Evolutionary conservation across 495 filamentous ascomycete genomes (phyloP), one percentile per base, ranked within the genome.

Genomic region (Neurospora sp.): DNA sequence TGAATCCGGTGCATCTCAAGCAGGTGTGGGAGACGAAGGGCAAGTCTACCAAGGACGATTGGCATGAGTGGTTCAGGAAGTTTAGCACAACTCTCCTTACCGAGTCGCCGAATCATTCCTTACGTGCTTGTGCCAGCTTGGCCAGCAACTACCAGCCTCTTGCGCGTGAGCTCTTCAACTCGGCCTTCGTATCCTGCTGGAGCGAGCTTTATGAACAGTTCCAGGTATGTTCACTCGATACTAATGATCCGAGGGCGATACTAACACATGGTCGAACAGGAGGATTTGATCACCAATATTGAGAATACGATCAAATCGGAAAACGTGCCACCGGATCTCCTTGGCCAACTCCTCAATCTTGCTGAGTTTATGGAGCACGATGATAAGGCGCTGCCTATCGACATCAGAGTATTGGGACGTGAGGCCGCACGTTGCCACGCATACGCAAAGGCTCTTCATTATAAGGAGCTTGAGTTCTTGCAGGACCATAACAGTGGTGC

Each of bases 361-460:
- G 96, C 94, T 3, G 96, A 99, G 76, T 99, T 98, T 80, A 99
- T 99, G 96, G 96, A 99, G 77, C 96, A 99, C 76, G 96, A 98
- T 77, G 96, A 99, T 79, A 98, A 98, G 78, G 96, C 96, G 7
- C 87, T 99, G 31, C 96, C 96, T 17, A 98, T 99, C 75, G 96
- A 99, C 79, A 97, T 99, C 72, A 89, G 96, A 40, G 92, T 93
- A 1, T 84, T 98, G 41, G 96, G 96, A 22, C 91, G 93, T 76
- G 96, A 97, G 78, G 96, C 96, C 16, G 94, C 90, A 0, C 94
- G 94, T 76, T 98, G 96, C 70, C 96, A 99, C 82, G 96, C 96
- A 7, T 98, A 96, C 79, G 96, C 96, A 20, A 99, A 99, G 80
- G 96, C 96, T 10, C 87, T 99, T 22, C 96, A 99, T 75, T 99